Conservation (phyloP, 2,329 filamentous ascomycete species). For the Penicillium sp. region DNA sequence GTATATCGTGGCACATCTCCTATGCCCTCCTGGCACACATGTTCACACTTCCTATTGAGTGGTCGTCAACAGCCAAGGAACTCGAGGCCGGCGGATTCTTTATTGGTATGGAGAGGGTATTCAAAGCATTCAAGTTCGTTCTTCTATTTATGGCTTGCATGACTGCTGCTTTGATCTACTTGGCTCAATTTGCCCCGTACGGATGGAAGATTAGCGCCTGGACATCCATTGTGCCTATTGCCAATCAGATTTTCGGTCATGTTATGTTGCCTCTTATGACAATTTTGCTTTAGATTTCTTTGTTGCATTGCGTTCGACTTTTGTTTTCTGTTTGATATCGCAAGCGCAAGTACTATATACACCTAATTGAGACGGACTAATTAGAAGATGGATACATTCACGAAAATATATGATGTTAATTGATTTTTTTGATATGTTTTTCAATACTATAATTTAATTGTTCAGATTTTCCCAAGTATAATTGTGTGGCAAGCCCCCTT, state of each 20-base stretch:
- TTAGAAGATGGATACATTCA: neutral
- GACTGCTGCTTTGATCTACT: slow-evolving; percentile 7
- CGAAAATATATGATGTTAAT: too few species aligned
- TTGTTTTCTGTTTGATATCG: neutral
- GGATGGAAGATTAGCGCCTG: slow-evolving; percentile 11
- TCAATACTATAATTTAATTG: too few species aligned
- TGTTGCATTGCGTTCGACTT: neutral
- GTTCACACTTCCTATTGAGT: slow-evolving; percentile 80
- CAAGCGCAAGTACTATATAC: neutral
- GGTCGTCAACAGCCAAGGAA: slow-evolving; percentile 82
- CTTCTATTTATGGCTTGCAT: slow-evolving; percentile 13
- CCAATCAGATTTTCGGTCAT: slow-evolving; percentile 14
- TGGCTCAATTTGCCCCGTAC: slow-evolving; percentile 7
- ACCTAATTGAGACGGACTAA: too few species aligned
- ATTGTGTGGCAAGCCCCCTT: too few species aligned
- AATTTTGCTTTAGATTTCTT: slow-evolving; percentile 8
- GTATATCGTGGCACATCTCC: slow-evolving; percentile 65
- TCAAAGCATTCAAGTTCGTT: slow-evolving; percentile 68
- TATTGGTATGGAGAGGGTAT: slow-evolving; percentile 73
- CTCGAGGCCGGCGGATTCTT: slow-evolving; percentile 72
- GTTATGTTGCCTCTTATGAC: slow-evolving; percentile 11
- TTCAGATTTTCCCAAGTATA: too few species aligned
- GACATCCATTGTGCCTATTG: slow-evolving; percentile 12
- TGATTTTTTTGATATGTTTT: too few species aligned
- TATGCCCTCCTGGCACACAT: slow-evolving; percentile 78